Percentiles rank a stretch among this genome's conserved stretches.
These are phyloP conservation scores for Camellia sinensis DNA, from an alignment of 148 eudicot genomes.

Conservation along the genomic window DNA sequence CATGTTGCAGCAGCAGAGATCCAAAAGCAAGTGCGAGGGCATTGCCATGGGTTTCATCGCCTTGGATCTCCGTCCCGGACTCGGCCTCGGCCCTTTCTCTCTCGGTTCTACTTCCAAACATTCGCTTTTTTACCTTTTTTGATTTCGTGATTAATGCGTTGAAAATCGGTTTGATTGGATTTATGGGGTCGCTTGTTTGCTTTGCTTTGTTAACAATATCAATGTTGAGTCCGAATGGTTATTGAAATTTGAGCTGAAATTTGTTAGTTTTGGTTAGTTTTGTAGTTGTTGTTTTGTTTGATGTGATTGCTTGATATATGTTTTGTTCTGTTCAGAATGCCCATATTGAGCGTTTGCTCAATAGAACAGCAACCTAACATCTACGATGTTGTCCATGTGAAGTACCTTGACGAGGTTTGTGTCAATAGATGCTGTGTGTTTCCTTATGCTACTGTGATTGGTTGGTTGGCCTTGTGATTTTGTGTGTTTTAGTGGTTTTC, in stretches of 20 bases:
- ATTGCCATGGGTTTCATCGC: constrained; percentile 86
- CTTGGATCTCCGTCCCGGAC: constrained; percentile 88
- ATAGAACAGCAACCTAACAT: constrained; percentile 92
- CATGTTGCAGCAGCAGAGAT: constrained; percentile 45
- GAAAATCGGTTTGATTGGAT: not conserved
- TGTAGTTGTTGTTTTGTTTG: not conserved
- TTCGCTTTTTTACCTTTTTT: not conserved
- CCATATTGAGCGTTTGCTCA: constrained; percentile 86
- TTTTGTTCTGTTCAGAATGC: constrained; percentile 58
- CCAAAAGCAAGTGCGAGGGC: constrained; percentile 77
- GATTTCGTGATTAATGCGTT: not conserved
- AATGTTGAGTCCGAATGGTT: not conserved
- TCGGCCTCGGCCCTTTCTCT: constrained; percentile 80
- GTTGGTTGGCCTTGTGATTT: not conserved
- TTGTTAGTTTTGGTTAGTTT: not conserved
- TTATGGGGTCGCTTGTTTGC: not conserved
- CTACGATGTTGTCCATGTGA: constrained; percentile 94
- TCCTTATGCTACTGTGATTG: not conserved
- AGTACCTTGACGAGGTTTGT: constrained; percentile 72
- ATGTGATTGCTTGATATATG: not conserved
- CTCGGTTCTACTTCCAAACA: constrained; percentile 40
- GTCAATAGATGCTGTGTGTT: not conserved
- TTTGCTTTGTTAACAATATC: not conserved
- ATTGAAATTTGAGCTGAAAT: not conserved
- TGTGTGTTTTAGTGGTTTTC: not conserved